Base-by-base conservation (phyloP, 1,139 yeast genomes). In the Diutina neorugosa region DNA sequence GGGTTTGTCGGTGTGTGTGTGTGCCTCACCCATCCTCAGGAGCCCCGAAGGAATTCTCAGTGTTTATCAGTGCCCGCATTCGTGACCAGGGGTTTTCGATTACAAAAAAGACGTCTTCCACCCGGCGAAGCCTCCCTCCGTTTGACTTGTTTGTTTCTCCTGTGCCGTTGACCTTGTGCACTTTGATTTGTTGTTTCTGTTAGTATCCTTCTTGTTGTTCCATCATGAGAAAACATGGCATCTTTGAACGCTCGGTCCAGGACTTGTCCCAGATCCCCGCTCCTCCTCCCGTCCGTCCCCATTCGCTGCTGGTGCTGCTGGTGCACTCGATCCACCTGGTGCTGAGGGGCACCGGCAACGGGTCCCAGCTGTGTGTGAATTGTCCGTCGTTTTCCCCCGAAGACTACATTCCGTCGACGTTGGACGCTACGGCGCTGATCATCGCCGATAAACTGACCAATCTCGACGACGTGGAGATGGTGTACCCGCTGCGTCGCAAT, bases 381-480 rank as follows among this genome's bases (percentile, higher is more conserved):
- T 31, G 37, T 14, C 55, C 57, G 9, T 52, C 25, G 37, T 51
- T 53, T 44, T 51, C 66, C 51, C 60, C 68, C 47, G 78, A 87
- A 63, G 89, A 87, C 65, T 81, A 73, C 60, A 86, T 87, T 52
- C 90, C 96, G 1, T 90, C 96, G 2, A 90, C 90, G 9, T 72
- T 89, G 62, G 96, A 87, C 62, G 91, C 91, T 9, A 78, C 91
- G 25, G 80, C 93, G 3, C 75, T 81, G 51, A 75, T 84, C 42
- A 73, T 86, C 52, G 76, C 77, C 47, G 83, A 81, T 60, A 69
- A 77, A 48, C 67, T 71, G 53, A 72, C 85, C 14, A 79, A 83
- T 61, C 73, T 85, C 57, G 85, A 83, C 60, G 77, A 80, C 55
- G 80, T 86, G 21, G 93, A 86, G 58, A 80, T 86, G 73, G 78